Percentiles rank a stretch among this genome's conserved stretches.
These are phyloP conservation scores for Capsella rubella DNA, from an alignment of 441 rosid genomes.

Conservation along the genomic window DNA sequence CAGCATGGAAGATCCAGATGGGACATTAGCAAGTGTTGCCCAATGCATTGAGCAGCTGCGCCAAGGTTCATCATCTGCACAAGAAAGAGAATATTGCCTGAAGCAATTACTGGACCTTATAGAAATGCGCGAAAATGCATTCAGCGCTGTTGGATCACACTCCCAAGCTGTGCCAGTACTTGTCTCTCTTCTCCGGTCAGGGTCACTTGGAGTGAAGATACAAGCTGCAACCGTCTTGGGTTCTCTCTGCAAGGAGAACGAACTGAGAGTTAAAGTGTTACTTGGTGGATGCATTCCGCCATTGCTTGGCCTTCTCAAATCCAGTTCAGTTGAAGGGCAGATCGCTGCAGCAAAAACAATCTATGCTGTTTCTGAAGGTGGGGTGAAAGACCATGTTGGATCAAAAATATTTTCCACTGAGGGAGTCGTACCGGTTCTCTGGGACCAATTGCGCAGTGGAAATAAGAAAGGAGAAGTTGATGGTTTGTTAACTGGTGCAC, in stretches of 20 bases:
- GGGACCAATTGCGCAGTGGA: constrained; percentile 89
- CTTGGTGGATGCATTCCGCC: constrained; percentile 99
- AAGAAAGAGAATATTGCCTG: constrained; percentile 92
- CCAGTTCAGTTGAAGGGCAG: constrained; percentile 97
- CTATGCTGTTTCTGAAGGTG: constrained; percentile 97
- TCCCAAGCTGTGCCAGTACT: constrained; percentile 99
- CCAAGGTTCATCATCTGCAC: constrained; percentile 85
- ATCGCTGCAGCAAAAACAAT: constrained; percentile 98
- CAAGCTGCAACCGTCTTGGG: constrained; percentile 98
- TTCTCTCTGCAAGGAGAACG: constrained; percentile 98
- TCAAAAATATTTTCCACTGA: constrained; percentile 99
- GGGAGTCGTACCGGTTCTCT: constrained; percentile 98
- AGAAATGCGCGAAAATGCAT: constrained; percentile 95
- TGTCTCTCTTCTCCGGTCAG: constrained; percentile 99
- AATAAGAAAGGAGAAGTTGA: constrained; percentile 87
- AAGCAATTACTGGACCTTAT: constrained; percentile 95
- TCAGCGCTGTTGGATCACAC: constrained; percentile 99
- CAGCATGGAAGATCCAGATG: constrained; percentile 99
- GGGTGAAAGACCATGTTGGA: constrained; percentile 97
- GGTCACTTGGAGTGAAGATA: constrained; percentile 94
- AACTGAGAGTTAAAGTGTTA: constrained; percentile 94
- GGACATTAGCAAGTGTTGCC: constrained; percentile 99
- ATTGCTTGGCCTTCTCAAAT: constrained; percentile 98
- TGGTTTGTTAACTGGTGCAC: constrained; percentile 93
- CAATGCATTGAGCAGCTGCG: constrained; percentile 99